These are phyloP conservation scores for Helicostylum pulchrum DNA, from an alignment of 192 early-diverging fungal genomes.

Conservation along the genomic window DNA sequence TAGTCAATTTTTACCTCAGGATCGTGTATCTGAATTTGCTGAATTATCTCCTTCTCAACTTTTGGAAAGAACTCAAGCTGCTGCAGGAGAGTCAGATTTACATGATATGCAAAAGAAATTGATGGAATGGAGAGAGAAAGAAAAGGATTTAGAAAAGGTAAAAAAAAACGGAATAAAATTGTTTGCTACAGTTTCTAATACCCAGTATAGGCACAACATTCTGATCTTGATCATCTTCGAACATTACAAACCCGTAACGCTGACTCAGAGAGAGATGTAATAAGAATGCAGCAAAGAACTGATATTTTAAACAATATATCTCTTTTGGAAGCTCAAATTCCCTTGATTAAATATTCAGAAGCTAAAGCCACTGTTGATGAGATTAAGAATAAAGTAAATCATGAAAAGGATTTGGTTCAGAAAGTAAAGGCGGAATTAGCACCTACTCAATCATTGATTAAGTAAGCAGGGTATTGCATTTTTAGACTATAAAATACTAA, in stretches of 20 bases:
- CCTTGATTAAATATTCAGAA: constrained; percentile 55
- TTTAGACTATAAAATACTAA: too few species aligned
- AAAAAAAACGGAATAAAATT: background rate
- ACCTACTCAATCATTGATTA: constrained; percentile 36
- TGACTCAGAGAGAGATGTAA: constrained; percentile 72
- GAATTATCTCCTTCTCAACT: constrained; percentile 76
- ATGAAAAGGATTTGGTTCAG: constrained; percentile 13
- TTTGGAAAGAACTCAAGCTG: constrained; percentile 80
- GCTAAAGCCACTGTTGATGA: constrained; percentile 48
- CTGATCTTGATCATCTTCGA: constrained; percentile 54
- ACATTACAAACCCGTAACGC: constrained; percentile 67
- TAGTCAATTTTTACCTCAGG: constrained; percentile 96
- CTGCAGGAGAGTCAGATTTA: constrained; percentile 71
- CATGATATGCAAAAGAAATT: constrained; percentile 65
- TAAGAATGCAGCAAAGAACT: constrained; percentile 69
- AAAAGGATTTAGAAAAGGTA: constrained; percentile 48
- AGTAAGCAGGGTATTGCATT: constrained; percentile 12
- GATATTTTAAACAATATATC: constrained; percentile 55
- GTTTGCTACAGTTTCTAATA: background rate
- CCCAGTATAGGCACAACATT: constrained; percentile 39
- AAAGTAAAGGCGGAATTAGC: constrained; percentile 35
- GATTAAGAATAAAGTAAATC: constrained; percentile 13
- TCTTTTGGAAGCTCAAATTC: constrained; percentile 56
- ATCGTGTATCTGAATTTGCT: constrained; percentile 90
- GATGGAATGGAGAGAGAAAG: constrained; percentile 49